Evolutionary conservation across 2,329 filamentous ascomycete genomes (phyloP), one percentile per base, ranked within the genome.

Genomic region (Epichloe baconii): DNA sequence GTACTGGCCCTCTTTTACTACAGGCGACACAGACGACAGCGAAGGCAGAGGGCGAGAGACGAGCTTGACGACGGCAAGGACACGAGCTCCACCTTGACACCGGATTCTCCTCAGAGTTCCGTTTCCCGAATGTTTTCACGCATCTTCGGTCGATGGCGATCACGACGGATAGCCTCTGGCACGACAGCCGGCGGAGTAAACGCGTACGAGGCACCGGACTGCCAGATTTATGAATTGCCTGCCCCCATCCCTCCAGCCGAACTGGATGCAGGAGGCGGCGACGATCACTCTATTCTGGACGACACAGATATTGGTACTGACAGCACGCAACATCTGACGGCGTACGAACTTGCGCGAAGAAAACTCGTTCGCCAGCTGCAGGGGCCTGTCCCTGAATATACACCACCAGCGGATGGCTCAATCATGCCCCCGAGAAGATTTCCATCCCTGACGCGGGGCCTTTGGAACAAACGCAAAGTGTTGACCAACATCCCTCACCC

Each of bases 171-270:
- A 4, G 55, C 4, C 37, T 12, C 44, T 12, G 46, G 52, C 14
- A 59, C 62, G 23, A 60, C 31, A 7, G 37, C 62, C 36, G 56
- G 61, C 12, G 44, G 58, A 47, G 55, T 61, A 51, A 56, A 64
- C 43, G 61, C 66, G 43, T 54, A 56, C 19, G 58, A 71, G 59
- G 62, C 68, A 44, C 58, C 67, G 2, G 68, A 70, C 47, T 72
- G 75, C 40, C 71, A 76, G 54, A 70, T 77, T 3, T 77, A 76
- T 52, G 76, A 79, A 57, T 59, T 79, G 58, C 68, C 76, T 2
- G 75, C 68, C 5, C 70, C 71, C 0, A 55, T 65, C 0, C 64
- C 66, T 2, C 75, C 75, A 0, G 71, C 68, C 5, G 77, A 80
- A 58, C 64, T 80, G 42, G 73, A 78, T 43, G 71, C 68, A 19